Conservation (phyloP, 371 early-diverging fungal genomes). For the Actinomortierella wolfii region DNA sequence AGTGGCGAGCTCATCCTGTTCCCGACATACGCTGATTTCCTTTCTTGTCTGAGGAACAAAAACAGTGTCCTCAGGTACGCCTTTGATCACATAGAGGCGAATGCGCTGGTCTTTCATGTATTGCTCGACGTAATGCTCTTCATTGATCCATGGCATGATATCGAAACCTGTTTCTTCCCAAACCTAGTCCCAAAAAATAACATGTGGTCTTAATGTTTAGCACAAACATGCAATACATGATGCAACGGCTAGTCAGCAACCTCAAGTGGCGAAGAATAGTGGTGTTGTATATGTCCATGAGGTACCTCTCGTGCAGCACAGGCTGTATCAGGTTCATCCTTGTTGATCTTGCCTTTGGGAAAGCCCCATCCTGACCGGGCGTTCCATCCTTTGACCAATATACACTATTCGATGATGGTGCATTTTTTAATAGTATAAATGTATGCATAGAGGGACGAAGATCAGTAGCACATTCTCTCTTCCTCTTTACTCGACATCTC, state of each 20-base stretch:
- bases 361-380: conserved; percentile 93
- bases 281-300: not conserved
- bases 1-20: not conserved
- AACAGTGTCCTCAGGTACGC: conserved; percentile 83
- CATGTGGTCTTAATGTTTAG: not conserved
- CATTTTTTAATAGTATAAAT: too few species aligned
- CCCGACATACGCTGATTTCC: conserved; percentile 84
- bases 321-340: conserved; percentile 87
- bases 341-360: conserved; percentile 99
- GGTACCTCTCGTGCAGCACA: conserved; percentile 98
- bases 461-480: too few species aligned
- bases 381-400: conserved; percentile 93
- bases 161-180: conserved; percentile 98
- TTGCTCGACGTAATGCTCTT: conserved; percentile 79
- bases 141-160: conserved; percentile 72
- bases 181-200: conserved; percentile 55
- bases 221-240: conserved; percentile 1
- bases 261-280: not conserved
- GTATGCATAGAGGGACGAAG: too few species aligned
- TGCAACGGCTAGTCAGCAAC: not conserved
- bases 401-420: conserved; percentile 51
- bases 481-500: too few species aligned
- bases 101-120: conserved; percentile 88
- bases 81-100: conserved; percentile 89
- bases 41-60: conserved; percentile 94